Conservation (phyloP, 371 early-diverging fungal genomes). For the Circinella minor region DNA sequence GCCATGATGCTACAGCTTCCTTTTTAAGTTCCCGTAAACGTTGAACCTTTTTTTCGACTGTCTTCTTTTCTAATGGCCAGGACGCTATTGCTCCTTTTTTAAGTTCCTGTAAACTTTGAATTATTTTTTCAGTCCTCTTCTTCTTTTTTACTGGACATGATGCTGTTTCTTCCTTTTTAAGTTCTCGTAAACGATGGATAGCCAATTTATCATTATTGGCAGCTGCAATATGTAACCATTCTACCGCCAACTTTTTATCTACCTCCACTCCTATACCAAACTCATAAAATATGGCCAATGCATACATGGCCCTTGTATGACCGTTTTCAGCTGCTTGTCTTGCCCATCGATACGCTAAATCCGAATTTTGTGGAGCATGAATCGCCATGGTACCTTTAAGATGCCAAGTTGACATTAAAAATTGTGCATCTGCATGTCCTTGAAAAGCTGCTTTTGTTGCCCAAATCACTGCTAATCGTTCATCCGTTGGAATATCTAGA, state of each 20-base stretch:
- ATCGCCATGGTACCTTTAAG: neutral
- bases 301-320: slow-evolving; percentile 83
- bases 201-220: slow-evolving; percentile 76
- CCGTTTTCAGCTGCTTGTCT: slow-evolving; percentile 84
- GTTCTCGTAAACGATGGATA: slow-evolving; percentile 71
- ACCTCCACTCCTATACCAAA: slow-evolving; percentile 73
- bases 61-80: too few relatives aligned
- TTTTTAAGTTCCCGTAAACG: too few relatives aligned
- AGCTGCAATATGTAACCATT: slow-evolving; percentile 80
- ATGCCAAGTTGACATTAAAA: slow-evolving; percentile 86
- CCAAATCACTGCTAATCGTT: slow-evolving; percentile 92
- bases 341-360: slow-evolving; percentile 83
- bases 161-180: slow-evolving; percentile 40
- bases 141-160: neutral
- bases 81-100: too few relatives aligned
- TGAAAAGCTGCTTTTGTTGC: slow-evolving; percentile 92
- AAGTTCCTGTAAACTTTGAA: neutral
- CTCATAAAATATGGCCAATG: slow-evolving; percentile 86
- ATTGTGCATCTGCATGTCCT: slow-evolving; percentile 76
- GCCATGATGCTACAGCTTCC: too few relatives aligned
- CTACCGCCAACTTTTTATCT: slow-evolving; percentile 69
- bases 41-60: too few relatives aligned
- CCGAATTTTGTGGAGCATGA: neutral
- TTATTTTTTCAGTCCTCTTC: neutral
- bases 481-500: slow-evolving; percentile 80